Conservation (phyloP, 164 flowering plant species). For the Chimonanthus praecox region DNA sequence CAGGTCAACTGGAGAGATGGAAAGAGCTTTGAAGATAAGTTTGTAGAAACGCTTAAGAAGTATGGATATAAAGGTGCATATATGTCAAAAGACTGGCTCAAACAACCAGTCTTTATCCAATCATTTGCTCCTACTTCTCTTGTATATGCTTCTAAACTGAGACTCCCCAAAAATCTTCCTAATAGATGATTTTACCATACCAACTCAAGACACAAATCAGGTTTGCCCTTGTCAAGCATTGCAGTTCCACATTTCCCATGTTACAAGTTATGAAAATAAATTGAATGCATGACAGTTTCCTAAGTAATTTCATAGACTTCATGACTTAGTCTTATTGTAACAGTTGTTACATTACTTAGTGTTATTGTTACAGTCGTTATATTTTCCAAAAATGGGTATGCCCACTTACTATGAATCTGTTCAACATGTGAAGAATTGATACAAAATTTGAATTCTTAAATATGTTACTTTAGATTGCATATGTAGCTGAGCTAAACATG, state of each 20-base stretch:
- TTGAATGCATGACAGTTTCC: not conserved
- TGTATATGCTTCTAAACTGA: slow-evolving; percentile 51
- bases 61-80: slow-evolving; percentile 88
- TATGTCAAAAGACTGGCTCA: slow-evolving; percentile 81
- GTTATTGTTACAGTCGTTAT: too few relatives aligned
- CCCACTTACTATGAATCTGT: too few relatives aligned
- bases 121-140: slow-evolving; percentile 96
- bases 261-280: not conserved
- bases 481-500: too few relatives aligned
- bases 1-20: slow-evolving; percentile 91
- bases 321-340: too few relatives aligned
- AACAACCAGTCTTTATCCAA: slow-evolving; percentile 87
- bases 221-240: slow-evolving; percentile 22
- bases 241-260: not conserved
- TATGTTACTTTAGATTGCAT: too few relatives aligned
- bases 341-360: too few relatives aligned
- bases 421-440: too few relatives aligned
- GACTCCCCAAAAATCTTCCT: slow-evolving; percentile 79
- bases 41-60: slow-evolving; percentile 76
- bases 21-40: slow-evolving; percentile 82
- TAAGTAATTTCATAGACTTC: too few relatives aligned
- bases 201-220: slow-evolving; percentile 93
- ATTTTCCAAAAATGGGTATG: too few relatives aligned
- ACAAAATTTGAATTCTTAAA: too few relatives aligned
- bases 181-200: slow-evolving; percentile 64